Conservation (phyloP, 2,329 filamentous ascomycete genomes). For the Venturia pyrina region DNA sequence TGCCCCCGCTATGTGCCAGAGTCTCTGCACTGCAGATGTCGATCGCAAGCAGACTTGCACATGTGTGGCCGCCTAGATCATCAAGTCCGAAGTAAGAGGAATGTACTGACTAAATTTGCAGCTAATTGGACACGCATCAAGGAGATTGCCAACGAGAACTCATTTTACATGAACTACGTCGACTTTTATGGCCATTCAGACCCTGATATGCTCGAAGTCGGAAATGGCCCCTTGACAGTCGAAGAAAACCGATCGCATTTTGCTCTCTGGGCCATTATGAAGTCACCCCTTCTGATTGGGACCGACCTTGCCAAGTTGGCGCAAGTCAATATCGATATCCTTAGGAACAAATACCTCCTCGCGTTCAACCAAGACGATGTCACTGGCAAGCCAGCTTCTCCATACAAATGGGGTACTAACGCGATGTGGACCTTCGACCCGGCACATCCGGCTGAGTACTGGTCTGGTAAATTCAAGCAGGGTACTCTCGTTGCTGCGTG, state of each 20-base stretch:
- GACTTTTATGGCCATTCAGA: slow-evolving; percentile 30
- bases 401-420: slow-evolving; percentile 40
- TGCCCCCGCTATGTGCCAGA: background rate
- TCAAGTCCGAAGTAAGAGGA: too few relatives aligned
- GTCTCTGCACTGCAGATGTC: background rate
- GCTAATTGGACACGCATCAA: slow-evolving; percentile 17
- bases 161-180: slow-evolving; percentile 25
- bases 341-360: slow-evolving; percentile 31
- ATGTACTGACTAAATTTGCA: background rate
- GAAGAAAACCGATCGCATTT: slow-evolving; percentile 28
- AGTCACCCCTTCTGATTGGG: slow-evolving; percentile 35
- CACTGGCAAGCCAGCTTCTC: slow-evolving; percentile 29
- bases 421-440: slow-evolving; percentile 40
- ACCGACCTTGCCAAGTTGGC: slow-evolving; percentile 28
- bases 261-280: slow-evolving; percentile 31
- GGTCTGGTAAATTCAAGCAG: slow-evolving; percentile 33
- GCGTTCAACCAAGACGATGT: slow-evolving; percentile 36
- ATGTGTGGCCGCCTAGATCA: background rate
- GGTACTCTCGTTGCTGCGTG: slow-evolving; percentile 40
- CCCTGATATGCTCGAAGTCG: slow-evolving; percentile 32
- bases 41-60: background rate
- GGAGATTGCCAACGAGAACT: slow-evolving; percentile 28
- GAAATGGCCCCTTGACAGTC: slow-evolving; percentile 10
- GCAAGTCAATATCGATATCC: slow-evolving; percentile 28
- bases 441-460: slow-evolving; percentile 40